A percentile compares a stretch with the other conserved stretches of the same genome.
phyloP scores from a whole-genome alignment of 2,329 filamentous ascomycete genomes.

The Daldinia sp. region DNA sequence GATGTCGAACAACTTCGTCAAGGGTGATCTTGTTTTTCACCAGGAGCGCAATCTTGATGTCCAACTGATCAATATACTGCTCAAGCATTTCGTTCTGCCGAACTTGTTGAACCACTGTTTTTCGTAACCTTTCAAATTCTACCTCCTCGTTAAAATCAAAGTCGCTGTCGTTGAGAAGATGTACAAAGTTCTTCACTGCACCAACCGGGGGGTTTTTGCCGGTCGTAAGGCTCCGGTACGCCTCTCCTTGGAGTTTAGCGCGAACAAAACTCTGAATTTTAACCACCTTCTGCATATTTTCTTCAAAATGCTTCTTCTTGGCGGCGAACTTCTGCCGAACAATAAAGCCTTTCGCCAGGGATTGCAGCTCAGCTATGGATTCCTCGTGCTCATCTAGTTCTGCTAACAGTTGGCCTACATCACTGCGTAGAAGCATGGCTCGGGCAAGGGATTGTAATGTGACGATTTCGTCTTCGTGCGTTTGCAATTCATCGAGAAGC shows the following conservation, averaged over 20 bases:
- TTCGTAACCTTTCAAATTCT: conserved; percentile 93
- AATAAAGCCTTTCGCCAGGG: conserved; percentile 77
- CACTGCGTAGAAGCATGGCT: conserved; percentile 81
- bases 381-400: conserved; percentile 87
- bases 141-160: conserved; percentile 99
- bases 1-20: conserved; percentile 96
- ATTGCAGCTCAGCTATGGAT: conserved; percentile 79
- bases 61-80: conserved; percentile 97
- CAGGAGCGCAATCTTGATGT: conserved; percentile 97
- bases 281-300: conserved; percentile 99
- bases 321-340: conserved; percentile 82
- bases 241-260: conserved; percentile 94
- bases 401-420: conserved; percentile 78
- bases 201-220: conserved; percentile 97
- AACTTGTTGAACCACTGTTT: conserved; percentile 97
- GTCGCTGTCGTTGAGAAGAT: conserved; percentile 96
- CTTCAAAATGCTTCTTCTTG: conserved; percentile 88
- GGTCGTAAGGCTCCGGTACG: conserved; percentile 95
- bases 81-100: conserved; percentile 97
- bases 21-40: conserved; percentile 99
- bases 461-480: conserved; percentile 74
- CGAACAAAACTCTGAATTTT: conserved; percentile 98
- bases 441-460: conserved; percentile 81
- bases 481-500: conserved; percentile 77
- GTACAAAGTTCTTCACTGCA: conserved; percentile 97